Conservation (phyloP, 441 rosid genomes). For the Brassica balearica region DNA sequence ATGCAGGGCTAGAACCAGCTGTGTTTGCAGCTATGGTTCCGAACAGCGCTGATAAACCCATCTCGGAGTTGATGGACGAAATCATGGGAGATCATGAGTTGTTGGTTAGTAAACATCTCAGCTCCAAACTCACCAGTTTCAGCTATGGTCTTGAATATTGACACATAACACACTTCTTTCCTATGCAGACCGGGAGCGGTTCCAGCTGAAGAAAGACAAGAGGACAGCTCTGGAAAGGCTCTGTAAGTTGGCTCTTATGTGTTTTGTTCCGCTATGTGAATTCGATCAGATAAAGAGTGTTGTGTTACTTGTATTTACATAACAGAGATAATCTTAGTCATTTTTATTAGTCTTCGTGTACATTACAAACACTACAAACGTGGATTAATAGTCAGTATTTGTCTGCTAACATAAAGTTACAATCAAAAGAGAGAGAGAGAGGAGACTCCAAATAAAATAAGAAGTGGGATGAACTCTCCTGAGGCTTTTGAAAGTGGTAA, state of each 20-base stretch:
- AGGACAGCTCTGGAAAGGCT: conserved; percentile 17
- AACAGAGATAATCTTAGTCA: neutral
- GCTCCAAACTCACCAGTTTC: neutral
- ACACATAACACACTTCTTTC: conserved; percentile 22
- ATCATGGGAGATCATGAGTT: conserved; percentile 92
- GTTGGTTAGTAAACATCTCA: conserved; percentile 58
- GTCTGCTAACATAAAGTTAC: neutral
- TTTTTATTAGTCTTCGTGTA: neutral
- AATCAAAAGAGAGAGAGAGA: neutral
- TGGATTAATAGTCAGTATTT: conserved; percentile 1
- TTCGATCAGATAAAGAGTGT: neutral
- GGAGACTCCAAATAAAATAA: neutral
- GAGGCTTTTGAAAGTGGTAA: neutral
- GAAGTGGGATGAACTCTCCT: neutral
- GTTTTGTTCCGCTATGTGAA: neutral
- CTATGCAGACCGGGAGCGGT: conserved; percentile 57
- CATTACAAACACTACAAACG: conserved; percentile 9
- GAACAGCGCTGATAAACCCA: conserved; percentile 74
- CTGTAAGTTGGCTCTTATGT: neutral
- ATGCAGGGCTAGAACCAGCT: conserved; percentile 71
- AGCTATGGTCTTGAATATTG: conserved; percentile 10
- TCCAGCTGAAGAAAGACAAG: conserved; percentile 19
- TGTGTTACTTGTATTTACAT: neutral
- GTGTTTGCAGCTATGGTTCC: conserved; percentile 89
- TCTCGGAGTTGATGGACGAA: conserved; percentile 74